Evolutionary conservation across 1,284 basidiomycete genomes (phyloP).

Genomic region (Ustilago trichophora): DNA sequence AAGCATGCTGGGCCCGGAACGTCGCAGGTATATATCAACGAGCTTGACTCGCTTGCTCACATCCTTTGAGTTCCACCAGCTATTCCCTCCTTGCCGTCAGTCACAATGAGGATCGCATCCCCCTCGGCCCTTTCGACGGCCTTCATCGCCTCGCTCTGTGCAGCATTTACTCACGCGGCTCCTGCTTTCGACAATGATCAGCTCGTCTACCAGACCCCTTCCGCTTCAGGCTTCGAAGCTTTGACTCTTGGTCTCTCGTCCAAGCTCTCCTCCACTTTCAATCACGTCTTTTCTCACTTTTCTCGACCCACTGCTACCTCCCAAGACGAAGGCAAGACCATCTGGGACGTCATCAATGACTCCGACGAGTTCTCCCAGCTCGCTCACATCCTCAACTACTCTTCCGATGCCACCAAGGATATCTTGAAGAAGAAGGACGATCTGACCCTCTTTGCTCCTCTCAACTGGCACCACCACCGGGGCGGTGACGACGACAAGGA

Average conservation of each 20-base stretch:
- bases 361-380: constrained; percentile 47
- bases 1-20: too few relatives aligned
- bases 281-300: constrained; percentile 6
- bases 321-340: constrained; percentile 33
- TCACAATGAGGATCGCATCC: constrained; percentile 23
- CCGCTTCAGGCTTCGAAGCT: constrained; percentile 19
- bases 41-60: too few relatives aligned
- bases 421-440: constrained; percentile 43
- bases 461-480: constrained; percentile 54
- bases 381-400: constrained; percentile 56
- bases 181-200: constrained; percentile 24
- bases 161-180: constrained; percentile 11
- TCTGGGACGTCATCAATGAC: constrained; percentile 52
- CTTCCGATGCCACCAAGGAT: constrained; percentile 50
- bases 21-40: too few relatives aligned
- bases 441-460: constrained; percentile 54
- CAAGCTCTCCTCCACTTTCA: constrained; percentile 28
- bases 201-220: constrained; percentile 11
- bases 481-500: constrained; percentile 22
- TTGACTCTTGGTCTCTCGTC: constrained; percentile 23
- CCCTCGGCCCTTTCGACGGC: constrained; percentile 7
- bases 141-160: constrained; percentile 11
- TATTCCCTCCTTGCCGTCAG: too few relatives aligned
- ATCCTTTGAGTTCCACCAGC: too few relatives aligned
- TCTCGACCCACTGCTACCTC: constrained; percentile 1